A percentile compares a stretch with the other conserved stretches of the same genome.
Evolutionary conservation across 1,139 yeast genomes (phyloP).

Genomic region (Pichia sp.): DNA sequence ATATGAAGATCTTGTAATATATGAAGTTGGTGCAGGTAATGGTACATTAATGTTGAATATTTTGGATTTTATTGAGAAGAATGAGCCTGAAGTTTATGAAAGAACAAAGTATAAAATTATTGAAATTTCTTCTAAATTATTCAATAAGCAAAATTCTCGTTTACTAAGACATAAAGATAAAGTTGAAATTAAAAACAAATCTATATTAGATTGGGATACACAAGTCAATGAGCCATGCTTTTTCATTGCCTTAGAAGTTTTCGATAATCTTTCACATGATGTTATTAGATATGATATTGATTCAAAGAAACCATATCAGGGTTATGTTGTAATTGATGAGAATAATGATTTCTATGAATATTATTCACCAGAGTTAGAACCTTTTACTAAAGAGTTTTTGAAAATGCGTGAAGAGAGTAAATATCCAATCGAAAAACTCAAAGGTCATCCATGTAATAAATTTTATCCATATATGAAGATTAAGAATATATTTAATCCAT

Average conservation of each 20-base stretch:
- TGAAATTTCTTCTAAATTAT: slow-evolving; percentile 67
- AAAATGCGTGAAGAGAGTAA: slow-evolving; percentile 45
- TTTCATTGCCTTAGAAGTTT: slow-evolving; percentile 75
- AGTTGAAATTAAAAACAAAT: slow-evolving; percentile 61
- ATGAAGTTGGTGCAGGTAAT: slow-evolving; percentile 89
- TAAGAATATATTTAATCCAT: slow-evolving; percentile 40
- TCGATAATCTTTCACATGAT: slow-evolving; percentile 83
- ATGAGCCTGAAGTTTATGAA: slow-evolving; percentile 65
- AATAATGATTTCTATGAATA: slow-evolving; percentile 74
- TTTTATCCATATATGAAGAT: slow-evolving; percentile 22
- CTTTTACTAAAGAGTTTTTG: slow-evolving; percentile 50
- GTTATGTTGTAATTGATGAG: slow-evolving; percentile 66
- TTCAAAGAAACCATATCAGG: slow-evolving; percentile 68
- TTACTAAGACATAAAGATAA: slow-evolving; percentile 38
- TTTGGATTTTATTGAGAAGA: slow-evolving; percentile 53
- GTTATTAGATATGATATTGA: slow-evolving; percentile 65
- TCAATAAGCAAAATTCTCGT: slow-evolving; percentile 46
- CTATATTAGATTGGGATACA: slow-evolving; percentile 69
- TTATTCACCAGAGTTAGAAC: slow-evolving; percentile 61
- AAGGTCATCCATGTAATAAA: slow-evolving; percentile 25
- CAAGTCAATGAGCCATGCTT: slow-evolving; percentile 65
- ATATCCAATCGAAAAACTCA: slow-evolving; percentile 26
- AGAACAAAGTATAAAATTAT: slow-evolving; percentile 66
- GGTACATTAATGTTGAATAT: slow-evolving; percentile 80
- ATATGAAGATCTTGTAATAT: slow-evolving; percentile 58